phyloP scores from a whole-genome alignment of 2,329 filamentous ascomycete species.

The Aspergillus phoenicis region DNA sequence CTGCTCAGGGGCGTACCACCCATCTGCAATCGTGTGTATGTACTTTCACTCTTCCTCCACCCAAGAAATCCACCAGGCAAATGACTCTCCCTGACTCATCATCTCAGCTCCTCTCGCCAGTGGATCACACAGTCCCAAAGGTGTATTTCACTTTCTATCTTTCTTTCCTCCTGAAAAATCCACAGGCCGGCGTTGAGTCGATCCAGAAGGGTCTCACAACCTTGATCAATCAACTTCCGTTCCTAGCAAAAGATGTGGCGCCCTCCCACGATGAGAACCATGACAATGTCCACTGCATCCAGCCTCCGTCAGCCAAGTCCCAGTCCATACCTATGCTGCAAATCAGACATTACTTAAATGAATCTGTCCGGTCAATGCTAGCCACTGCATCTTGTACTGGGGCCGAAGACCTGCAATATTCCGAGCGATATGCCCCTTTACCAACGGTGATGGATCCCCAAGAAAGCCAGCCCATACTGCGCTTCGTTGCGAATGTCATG shows the following conservation, averaged over 20 bases:
- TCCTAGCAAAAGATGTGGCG: neutral
- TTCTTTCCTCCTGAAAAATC: neutral
- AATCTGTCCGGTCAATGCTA: neutral
- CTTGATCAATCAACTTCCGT: neutral
- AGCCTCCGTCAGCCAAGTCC: neutral
- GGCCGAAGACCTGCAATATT: neutral
- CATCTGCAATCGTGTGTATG: too few species aligned
- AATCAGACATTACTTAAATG: neutral
- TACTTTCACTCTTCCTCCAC: too few species aligned
- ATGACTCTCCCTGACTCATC: neutral
- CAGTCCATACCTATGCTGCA: neutral
- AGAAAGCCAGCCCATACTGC: neutral
- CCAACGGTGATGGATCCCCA: neutral
- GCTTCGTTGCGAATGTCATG: constrained; percentile 6
- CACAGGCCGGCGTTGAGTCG: neutral
- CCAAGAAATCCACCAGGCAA: too few species aligned
- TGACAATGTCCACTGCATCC: constrained; percentile 8
- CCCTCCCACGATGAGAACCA: neutral
- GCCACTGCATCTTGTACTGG: neutral
- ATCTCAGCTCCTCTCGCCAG: neutral
- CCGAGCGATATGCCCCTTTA: neutral
- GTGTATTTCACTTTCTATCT: constrained; percentile 6
- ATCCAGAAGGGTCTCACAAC: neutral
- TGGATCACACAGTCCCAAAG: constrained; percentile 6
- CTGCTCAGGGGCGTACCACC: too few species aligned